Conservation (phyloP, 1,284 basidiomycete species). For the Leucoagaricus sp. region DNA sequence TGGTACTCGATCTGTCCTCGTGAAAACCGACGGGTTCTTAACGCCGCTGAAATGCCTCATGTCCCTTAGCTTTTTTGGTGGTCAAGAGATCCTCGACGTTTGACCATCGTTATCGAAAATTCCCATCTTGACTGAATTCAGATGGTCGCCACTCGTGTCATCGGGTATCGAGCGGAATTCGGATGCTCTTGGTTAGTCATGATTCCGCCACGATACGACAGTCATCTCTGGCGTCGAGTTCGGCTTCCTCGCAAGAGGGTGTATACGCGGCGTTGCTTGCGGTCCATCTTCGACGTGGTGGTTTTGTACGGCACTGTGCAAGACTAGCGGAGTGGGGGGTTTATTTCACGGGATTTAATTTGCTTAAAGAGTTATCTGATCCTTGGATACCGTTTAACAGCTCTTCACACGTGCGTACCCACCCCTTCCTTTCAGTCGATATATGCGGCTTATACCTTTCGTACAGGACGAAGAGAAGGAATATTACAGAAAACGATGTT, state of each 20-base stretch:
- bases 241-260: not conserved
- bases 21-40: conserved; percentile 34
- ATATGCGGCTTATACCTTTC: not conserved
- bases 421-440: too few species aligned
- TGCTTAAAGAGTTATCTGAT: conserved; percentile 48
- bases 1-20: conserved; percentile 31
- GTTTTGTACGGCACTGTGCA: conserved; percentile 62
- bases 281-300: conserved; percentile 67
- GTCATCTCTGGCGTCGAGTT: not conserved
- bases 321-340: conserved; percentile 52
- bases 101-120: conserved; percentile 36
- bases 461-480: conserved; percentile 6
- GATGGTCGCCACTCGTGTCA: conserved; percentile 63
- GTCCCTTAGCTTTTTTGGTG: conserved; percentile 58
- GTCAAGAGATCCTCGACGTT: conserved; percentile 38
- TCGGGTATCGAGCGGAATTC: conserved; percentile 53
- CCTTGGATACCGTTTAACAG: conserved; percentile 16
- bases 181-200: conserved; percentile 30
- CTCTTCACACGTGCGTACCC: not conserved
- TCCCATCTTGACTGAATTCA: conserved; percentile 52
- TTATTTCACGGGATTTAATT: conserved; percentile 60
- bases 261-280: conserved; percentile 53
- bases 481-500: conserved; percentile 57
- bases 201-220: conserved; percentile 8
- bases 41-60: not conserved